Evolutionary conservation across 352 stramenopile genomes (phyloP).

Genomic region (Nothophytophthora sp.): DNA sequence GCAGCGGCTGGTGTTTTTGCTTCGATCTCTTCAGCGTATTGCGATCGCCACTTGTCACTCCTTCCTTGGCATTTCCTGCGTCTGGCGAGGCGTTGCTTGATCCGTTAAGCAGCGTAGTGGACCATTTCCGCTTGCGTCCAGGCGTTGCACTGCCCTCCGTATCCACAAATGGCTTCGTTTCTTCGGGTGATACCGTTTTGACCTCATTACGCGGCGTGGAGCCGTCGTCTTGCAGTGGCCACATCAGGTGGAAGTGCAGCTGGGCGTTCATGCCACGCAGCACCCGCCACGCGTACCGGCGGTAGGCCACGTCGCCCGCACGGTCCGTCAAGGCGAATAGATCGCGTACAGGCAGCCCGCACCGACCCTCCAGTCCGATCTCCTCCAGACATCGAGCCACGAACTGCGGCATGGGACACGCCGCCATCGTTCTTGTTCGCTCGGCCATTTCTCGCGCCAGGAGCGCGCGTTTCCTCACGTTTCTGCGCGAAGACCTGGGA

Average conservation of each 20-base stretch:
- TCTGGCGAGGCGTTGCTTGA: conserved; percentile 4
- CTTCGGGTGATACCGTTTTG: background rate
- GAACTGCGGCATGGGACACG: conserved; percentile 62
- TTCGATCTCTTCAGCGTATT: conserved; percentile 23
- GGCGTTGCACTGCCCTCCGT: background rate
- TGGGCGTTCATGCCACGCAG: conserved; percentile 56
- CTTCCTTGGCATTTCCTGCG: conserved; percentile 2
- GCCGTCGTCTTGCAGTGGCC: conserved; percentile 16
- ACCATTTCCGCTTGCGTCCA: conserved; percentile 73
- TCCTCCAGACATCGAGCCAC: conserved; percentile 80
- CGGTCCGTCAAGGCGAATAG: conserved; percentile 66
- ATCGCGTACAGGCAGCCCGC: conserved; percentile 57
- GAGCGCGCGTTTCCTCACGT: background rate
- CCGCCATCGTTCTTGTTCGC: conserved; percentile 9
- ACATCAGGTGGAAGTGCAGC: conserved; percentile 69
- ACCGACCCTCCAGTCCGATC: conserved; percentile 77
- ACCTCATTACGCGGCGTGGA: background rate
- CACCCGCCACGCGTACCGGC: conserved; percentile 63
- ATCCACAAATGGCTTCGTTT: conserved; percentile 9
- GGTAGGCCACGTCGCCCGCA: conserved; percentile 49
- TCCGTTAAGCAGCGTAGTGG: conserved; percentile 53
- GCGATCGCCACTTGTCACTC: background rate
- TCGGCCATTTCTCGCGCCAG: background rate
- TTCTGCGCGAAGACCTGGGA: too few relatives aligned
- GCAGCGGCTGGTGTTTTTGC: conserved; percentile 31